Percentiles rank a stretch among this genome's conserved stretches.
Conservation (phyloP, 306 rosid species). For the Cyclanthera cordifolia region DNA sequence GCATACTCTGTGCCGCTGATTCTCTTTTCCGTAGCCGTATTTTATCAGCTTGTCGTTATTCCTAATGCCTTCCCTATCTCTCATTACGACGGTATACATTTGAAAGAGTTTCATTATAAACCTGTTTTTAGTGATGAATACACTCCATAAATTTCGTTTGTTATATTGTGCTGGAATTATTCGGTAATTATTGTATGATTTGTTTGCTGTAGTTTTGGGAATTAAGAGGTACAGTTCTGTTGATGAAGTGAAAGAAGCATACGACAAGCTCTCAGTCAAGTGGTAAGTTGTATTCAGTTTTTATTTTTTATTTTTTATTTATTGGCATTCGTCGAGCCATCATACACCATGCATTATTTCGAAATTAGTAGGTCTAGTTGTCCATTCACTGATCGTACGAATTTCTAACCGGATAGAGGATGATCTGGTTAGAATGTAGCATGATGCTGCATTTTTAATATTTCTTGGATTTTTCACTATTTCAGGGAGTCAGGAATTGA, state of each 20-base stretch:
- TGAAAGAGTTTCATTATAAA: neutral
- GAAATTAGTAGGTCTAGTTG: neutral
- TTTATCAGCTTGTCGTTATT: conserved; percentile 61
- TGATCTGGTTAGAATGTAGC: neutral
- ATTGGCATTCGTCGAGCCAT: neutral
- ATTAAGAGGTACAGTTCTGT: conserved; percentile 37
- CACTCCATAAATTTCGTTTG: neutral
- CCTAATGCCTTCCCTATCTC: conserved; percentile 78
- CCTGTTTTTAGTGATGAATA: too few species aligned
- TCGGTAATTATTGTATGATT: neutral
- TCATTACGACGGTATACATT: conserved; percentile 54
- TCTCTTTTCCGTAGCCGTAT: conserved; percentile 53
- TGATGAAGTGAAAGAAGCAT: conserved; percentile 56
- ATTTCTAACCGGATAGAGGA: neutral
- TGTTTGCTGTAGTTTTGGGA: conserved; percentile 37
- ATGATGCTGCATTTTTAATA: neutral
- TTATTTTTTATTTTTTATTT: too few species aligned
- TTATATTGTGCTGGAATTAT: neutral
- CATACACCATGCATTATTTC: neutral
- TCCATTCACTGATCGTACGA: neutral
- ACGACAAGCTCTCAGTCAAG: conserved; percentile 33
- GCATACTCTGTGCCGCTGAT: conserved; percentile 57
- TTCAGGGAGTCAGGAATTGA: conserved; percentile 52
- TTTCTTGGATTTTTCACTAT: neutral
- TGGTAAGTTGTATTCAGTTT: conserved; percentile 34